Evolutionary conservation across 1,284 basidiomycete genomes (phyloP), one percentile per base, ranked within the genome.

Genomic region (Moniliophthora roreri): DNA sequence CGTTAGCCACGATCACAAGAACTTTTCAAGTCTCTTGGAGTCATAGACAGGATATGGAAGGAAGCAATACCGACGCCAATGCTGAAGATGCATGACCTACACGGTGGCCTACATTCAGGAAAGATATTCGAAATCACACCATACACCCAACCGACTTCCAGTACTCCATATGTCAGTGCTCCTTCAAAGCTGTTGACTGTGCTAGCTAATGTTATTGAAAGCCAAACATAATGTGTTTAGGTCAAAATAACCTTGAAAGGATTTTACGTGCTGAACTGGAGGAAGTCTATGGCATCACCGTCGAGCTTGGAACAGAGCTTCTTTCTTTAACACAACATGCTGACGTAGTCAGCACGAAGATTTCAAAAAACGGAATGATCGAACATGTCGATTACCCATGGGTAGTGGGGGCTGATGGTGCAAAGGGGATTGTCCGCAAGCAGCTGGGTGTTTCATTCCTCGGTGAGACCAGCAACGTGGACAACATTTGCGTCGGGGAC

Each of bases 401-500:
- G 40, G 47, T 76, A 0, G 57, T 75, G 13, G 73, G 73, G 1
- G 62, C 71, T 0, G 73, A 76, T 57, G 74, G 73, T 9, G 73
- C 66, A 10, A 62, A 60, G 28, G 50, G 50, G 8, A 28, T 45
- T 23, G 18, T 46, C 10, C 40, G 50, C 3, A 51, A 51, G 24
- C 40, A 28, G 15, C 32, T 54, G 7, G 41, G 26, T 21, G 23
- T 53, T 6, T 37, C 15, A 20, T 48, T 44, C 26, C 16, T 54
- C 4, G 50, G 50, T 10, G 40, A 45, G 35, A 51, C 50, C 16
- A 38, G 39, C 50, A 38, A 44, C 15, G 26, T 15, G 8, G 26
- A 51, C 18, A 35, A 38, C 11, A 35, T 51, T 18, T 26, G 40
- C 13, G 50, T 51, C 15, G 39, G 28, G 15, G 42, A 46, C 57